Evolutionary conservation across 148 eudicot genomes (phyloP), one percentile per base, ranked within the genome.

Genomic region (Silene conica): DNA sequence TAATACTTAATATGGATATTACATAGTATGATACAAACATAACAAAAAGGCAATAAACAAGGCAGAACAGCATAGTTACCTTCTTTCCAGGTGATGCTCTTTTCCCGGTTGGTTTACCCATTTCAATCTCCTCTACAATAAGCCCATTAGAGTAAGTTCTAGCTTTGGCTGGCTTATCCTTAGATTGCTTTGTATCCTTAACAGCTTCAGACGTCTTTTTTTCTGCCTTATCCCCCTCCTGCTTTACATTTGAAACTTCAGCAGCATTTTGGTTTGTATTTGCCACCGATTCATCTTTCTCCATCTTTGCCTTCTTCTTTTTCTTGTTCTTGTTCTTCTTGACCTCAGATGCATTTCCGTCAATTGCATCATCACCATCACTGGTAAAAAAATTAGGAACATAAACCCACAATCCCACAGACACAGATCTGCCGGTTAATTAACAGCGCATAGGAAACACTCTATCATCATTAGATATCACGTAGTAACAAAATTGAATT

Each of bases 51-150:
- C 31, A 28, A 21, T 59, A 59, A 59, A 59, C 22, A 21, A 19
- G 13, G 19, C 7, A 48, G 15, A 7, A 48, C 54, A 0, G 54
- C 3, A 16, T 48, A 48, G 55, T 50, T 81, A 82, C 99, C 96
- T 85, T 92, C 77, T 83, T 92, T 61, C 97, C 97, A 10, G 79
- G 73, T 70, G 86, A 82, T 68, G 98, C 98, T 70, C 88, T 74
- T 82, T 82, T 92, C 69, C 96, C 97, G 77, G 86, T 82, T 22
- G 92, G 88, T 65, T 82, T 85, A 23, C 97, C 93, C 83, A 78
- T 82, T 72, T 79, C 76, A 62, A 95, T 56, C 55, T 87, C 96
- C 81, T 92, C 88, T 65, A 95, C 81, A 56, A 80, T 73, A 78
- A 95, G 75, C 28, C 99, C 99, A 79, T 86, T 92, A 45, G 90